A percentile compares a stretch with the other conserved stretches of the same genome.
Evolutionary conservation across 148 eudicot species (phyloP).

Genomic region (Silene latifolia): DNA sequence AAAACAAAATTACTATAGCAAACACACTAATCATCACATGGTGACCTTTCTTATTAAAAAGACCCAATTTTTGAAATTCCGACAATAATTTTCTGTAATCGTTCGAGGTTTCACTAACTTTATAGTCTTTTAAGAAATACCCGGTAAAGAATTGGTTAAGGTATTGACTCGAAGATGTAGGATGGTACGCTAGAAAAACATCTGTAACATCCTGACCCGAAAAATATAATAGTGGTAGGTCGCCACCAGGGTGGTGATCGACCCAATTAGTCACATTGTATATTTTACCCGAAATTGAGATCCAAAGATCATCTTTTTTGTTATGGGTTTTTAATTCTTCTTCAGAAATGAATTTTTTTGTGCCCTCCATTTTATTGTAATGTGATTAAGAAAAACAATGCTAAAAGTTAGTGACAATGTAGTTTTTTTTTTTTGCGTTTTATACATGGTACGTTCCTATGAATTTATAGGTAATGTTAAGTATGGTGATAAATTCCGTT

Average conservation of each 20-base stretch:
- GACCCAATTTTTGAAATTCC: slow-evolving; percentile 49
- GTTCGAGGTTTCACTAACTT: slow-evolving; percentile 44
- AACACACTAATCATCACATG: slow-evolving; percentile 20
- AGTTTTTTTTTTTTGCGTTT: not conserved
- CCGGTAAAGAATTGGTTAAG: slow-evolving; percentile 49
- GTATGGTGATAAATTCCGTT: too few relatives aligned
- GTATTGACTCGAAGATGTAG: slow-evolving; percentile 35
- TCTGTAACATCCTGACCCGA: slow-evolving; percentile 62
- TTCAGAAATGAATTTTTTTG: slow-evolving; percentile 39
- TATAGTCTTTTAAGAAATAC: slow-evolving; percentile 37
- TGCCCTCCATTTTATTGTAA: slow-evolving; percentile 20
- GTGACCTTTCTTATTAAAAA: slow-evolving; percentile 56
- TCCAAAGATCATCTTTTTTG: slow-evolving; percentile 56
- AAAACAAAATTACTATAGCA: slow-evolving; percentile 30
- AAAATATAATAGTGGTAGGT: slow-evolving; percentile 42
- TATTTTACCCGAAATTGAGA: slow-evolving; percentile 55
- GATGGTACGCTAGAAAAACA: slow-evolving; percentile 53
- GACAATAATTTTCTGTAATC: slow-evolving; percentile 42
- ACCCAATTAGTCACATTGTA: slow-evolving; percentile 57
- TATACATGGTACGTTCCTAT: too few relatives aligned
- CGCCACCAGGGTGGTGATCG: slow-evolving; percentile 52
- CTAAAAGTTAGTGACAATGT: too few relatives aligned
- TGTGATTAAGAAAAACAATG: too few relatives aligned
- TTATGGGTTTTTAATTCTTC: slow-evolving; percentile 47
- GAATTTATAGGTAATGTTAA: too few relatives aligned